A percentile compares a stretch with the other conserved stretches of the same genome.
These are phyloP conservation scores for Zoysia matrella DNA, from an alignment of 202 grass and related monocot genomes.

Conservation along the genomic window DNA sequence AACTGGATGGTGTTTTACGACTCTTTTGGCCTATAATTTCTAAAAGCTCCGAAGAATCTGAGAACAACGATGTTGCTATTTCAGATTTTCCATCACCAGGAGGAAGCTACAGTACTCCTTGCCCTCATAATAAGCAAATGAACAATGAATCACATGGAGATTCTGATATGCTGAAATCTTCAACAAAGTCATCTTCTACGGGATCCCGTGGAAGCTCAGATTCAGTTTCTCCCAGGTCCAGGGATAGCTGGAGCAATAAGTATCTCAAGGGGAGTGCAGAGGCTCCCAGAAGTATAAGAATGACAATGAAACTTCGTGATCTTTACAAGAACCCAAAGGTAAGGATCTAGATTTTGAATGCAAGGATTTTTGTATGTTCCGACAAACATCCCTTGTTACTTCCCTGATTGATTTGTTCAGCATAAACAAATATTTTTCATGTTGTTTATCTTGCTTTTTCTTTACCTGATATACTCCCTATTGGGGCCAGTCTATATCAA, in stretches of 20 bases:
- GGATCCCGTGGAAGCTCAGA: conserved; percentile 80
- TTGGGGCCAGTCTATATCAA: background rate
- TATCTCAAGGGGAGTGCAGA: conserved; percentile 73
- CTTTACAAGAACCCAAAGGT: conserved; percentile 86
- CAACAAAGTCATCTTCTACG: conserved; percentile 53
- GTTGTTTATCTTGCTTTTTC: background rate
- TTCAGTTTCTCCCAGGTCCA: conserved; percentile 69
- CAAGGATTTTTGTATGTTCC: background rate
- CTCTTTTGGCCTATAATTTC: conserved; percentile 75
- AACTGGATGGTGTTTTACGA: conserved; percentile 81
- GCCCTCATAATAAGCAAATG: conserved; percentile 49
- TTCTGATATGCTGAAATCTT: conserved; percentile 52
- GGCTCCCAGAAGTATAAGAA: conserved; percentile 64
- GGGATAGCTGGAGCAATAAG: conserved; percentile 66
- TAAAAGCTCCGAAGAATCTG: conserved; percentile 73
- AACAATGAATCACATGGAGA: conserved; percentile 50
- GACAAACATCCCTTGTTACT: background rate
- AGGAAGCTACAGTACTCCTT: conserved; percentile 47
- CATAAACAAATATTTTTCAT: background rate
- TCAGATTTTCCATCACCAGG: conserved; percentile 61
- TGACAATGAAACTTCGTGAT: conserved; percentile 94
- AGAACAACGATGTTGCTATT: conserved; percentile 57
- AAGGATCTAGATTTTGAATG: conserved; percentile 32
- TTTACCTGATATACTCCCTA: background rate
- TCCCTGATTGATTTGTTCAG: background rate